Conservation (phyloP, 2,329 filamentous ascomycete species). For the Arthrobotrys sinensis region DNA sequence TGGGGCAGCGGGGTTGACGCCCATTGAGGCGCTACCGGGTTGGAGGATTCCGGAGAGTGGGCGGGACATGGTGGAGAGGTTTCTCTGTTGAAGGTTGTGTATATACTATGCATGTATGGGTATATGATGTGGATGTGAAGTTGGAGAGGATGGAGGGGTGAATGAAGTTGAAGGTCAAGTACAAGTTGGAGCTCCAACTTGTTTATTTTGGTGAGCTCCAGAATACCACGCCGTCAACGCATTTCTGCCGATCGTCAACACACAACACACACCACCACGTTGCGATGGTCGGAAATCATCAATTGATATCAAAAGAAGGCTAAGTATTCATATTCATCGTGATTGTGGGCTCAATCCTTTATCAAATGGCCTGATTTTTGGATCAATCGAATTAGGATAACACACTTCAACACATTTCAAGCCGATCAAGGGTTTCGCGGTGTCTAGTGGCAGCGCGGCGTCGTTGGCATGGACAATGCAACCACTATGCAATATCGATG, state of each 20-base stretch:
- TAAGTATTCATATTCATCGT: background rate
- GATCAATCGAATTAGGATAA: background rate
- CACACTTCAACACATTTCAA: too few species aligned
- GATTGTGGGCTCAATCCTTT: background rate
- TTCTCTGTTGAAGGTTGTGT: background rate
- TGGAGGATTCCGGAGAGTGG: conserved; percentile 56
- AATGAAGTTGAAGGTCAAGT: background rate
- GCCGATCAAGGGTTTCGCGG: too few species aligned
- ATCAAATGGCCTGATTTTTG: background rate
- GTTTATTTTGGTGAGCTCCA: conserved; percentile 39
- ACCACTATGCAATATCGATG: too few species aligned
- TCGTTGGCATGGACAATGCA: too few species aligned
- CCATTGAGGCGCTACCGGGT: conserved; percentile 43
- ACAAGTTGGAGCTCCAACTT: conserved; percentile 12
- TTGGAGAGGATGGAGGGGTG: conserved; percentile 9
- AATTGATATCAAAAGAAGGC: too few species aligned
- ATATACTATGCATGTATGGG: background rate
- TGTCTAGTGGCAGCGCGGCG: too few species aligned
- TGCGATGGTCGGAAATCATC: background rate
- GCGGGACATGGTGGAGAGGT: conserved; percentile 34
- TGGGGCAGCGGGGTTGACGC: conserved; percentile 25
- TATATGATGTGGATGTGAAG: conserved; percentile 5
- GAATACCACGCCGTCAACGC: conserved; percentile 42
- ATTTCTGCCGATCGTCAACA: background rate
- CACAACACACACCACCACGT: background rate